Evolutionary conservation across 768 basidiomycete genomes (phyloP).

Genomic region (Amanita thiersii): DNA sequence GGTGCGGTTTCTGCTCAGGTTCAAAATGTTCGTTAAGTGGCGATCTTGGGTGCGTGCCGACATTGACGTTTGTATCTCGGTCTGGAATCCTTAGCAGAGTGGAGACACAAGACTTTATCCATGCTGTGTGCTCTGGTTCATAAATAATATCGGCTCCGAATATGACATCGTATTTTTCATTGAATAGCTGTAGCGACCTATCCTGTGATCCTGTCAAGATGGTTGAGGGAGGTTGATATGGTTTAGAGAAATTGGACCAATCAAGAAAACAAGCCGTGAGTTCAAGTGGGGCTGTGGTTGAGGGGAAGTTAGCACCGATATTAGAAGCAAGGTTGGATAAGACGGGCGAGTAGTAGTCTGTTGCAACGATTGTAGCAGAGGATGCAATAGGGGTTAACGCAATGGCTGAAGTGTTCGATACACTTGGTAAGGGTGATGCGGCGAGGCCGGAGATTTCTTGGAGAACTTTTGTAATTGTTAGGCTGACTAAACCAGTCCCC

Average conservation of each 20-base stretch:
- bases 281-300: not conserved
- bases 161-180: conserved; percentile 54
- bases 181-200: conserved; percentile 16
- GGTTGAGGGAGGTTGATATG: conserved; percentile 14
- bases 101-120: conserved; percentile 58
- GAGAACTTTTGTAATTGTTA: conserved; percentile 44
- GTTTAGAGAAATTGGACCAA: not conserved
- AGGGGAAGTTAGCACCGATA: conserved; percentile 45
- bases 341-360: conserved; percentile 73
- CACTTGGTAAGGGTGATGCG: not conserved
- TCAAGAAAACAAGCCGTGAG: no score
- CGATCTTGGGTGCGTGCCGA: not conserved
- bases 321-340: conserved; percentile 62
- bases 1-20: conserved; percentile 7
- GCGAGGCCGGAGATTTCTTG: conserved; percentile 7
- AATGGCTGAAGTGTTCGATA: not conserved
- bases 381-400: not conserved
- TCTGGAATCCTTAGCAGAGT: conserved; percentile 33
- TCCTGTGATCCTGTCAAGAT: conserved; percentile 51
- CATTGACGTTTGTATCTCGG: not conserved
- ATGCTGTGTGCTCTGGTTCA: conserved; percentile 58
- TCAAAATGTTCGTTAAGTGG: not conserved
- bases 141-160: conserved; percentile 84
- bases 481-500: conserved; percentile 76
- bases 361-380: conserved; percentile 43